Conservation (phyloP, 2,329 filamentous ascomycete species). For the Aspergillus chevalieri region DNA sequence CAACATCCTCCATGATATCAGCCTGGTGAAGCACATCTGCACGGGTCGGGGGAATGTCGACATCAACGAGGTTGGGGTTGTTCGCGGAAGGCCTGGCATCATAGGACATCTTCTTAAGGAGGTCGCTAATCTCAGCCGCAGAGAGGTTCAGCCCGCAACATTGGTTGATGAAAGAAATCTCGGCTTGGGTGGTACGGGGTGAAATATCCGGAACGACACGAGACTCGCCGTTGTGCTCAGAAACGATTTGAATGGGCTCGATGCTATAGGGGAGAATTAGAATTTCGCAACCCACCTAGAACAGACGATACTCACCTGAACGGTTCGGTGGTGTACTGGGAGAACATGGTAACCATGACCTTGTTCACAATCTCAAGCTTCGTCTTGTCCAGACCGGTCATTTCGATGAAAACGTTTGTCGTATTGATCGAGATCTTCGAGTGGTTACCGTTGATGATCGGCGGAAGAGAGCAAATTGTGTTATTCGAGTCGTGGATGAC, state of each 20-base stretch:
- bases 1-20: slow-evolving; percentile 97
- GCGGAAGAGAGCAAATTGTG: slow-evolving; percentile 84
- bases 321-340: slow-evolving; percentile 74
- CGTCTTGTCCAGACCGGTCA: slow-evolving; percentile 90
- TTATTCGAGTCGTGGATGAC: slow-evolving; percentile 89
- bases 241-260: slow-evolving; percentile 87
- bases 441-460: slow-evolving; percentile 95
- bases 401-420: slow-evolving; percentile 92
- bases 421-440: slow-evolving; percentile 92
- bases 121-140: slow-evolving; percentile 66
- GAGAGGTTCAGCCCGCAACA: slow-evolving; percentile 78
- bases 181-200: slow-evolving; percentile 71
- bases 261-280: slow-evolving; percentile 43
- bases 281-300: background rate
- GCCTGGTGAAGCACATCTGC: slow-evolving; percentile 94
- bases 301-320: slow-evolving; percentile 58
- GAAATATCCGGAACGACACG: slow-evolving; percentile 74
- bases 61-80: slow-evolving; percentile 66
- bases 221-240: slow-evolving; percentile 79
- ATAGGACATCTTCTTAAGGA: slow-evolving; percentile 85
- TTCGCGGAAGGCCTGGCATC: slow-evolving; percentile 67
- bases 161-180: slow-evolving; percentile 88
- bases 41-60: slow-evolving; percentile 79
- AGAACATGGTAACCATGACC: slow-evolving; percentile 97
- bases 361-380: slow-evolving; percentile 95